A percentile compares a stretch with the other conserved stretches of the same genome.
Conservation (phyloP, 352 stramenopile species). For the Thraustochytrium striatum region DNA sequence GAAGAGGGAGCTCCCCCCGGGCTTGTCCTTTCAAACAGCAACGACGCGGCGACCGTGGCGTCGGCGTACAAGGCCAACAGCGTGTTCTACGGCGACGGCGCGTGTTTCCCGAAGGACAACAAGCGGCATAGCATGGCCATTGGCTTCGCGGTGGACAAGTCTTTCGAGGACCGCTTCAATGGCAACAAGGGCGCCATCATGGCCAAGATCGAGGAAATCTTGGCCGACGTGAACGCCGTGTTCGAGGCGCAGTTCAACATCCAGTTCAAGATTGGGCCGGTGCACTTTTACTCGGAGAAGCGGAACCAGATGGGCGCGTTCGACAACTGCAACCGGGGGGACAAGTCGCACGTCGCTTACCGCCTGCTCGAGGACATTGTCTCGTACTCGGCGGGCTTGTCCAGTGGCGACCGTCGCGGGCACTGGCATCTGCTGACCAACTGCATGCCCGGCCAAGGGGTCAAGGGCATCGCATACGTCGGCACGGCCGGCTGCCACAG, state of each 20-base stretch:
- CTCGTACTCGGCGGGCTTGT: not conserved
- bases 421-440: constrained; percentile 40
- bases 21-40: no score
- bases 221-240: not conserved
- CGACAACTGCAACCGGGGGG: not conserved
- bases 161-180: not conserved
- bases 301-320: not conserved
- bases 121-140: not conserved
- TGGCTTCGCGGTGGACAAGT: constrained; percentile 24
- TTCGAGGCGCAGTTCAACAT: constrained; percentile 41
- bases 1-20: no score
- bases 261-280: not conserved
- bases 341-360: no score
- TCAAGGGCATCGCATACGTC: constrained; percentile 22
- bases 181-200: not conserved
- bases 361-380: not conserved
- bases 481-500: constrained; percentile 15
- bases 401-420: not conserved
- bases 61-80: no score
- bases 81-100: constrained; percentile 23
- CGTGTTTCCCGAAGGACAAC: constrained; percentile 4
- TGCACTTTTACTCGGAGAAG: not conserved
- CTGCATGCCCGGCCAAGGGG: constrained; percentile 5
- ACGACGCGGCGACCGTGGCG: no score
- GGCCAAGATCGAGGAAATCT: not conserved